A percentile compares a stretch with the other conserved stretches of the same genome.
These are phyloP conservation scores for Sechiopsis laciniata DNA, from an alignment of 306 rosid genomes.

Conservation along the genomic window DNA sequence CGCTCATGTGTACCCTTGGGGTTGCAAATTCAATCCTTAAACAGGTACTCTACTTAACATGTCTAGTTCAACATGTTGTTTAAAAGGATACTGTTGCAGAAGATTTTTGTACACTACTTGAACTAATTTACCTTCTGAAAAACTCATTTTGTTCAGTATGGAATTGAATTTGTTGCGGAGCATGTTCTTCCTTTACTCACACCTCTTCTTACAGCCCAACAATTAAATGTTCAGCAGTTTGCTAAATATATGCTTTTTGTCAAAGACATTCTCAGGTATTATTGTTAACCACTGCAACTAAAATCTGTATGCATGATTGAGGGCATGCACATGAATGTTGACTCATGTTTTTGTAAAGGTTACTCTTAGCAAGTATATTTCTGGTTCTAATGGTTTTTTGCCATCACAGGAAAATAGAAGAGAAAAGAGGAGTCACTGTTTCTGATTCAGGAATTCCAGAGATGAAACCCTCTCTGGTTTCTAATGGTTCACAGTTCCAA, in stretches of 20 bases:
- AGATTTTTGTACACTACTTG: slow-evolving; percentile 10
- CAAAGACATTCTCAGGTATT: slow-evolving; percentile 84
- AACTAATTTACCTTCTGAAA: slow-evolving; percentile 25
- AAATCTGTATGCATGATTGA: slow-evolving; percentile 8
- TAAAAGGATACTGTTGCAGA: background rate
- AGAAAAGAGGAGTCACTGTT: slow-evolving; percentile 84
- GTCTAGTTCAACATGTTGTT: slow-evolving; percentile 2
- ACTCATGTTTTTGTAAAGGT: background rate
- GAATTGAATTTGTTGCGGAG: slow-evolving; percentile 88
- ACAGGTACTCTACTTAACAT: slow-evolving; percentile 46
- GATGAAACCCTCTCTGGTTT: slow-evolving; percentile 38
- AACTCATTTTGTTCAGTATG: slow-evolving; percentile 56
- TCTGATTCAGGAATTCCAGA: slow-evolving; percentile 71
- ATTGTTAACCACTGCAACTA: slow-evolving; percentile 2
- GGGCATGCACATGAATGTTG: slow-evolving; percentile 12
- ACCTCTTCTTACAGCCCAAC: slow-evolving; percentile 87
- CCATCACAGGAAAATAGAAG: slow-evolving; percentile 76
- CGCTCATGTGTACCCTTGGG: slow-evolving; percentile 98
- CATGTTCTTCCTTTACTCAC: slow-evolving; percentile 82
- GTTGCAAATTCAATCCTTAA: slow-evolving; percentile 89
- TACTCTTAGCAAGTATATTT: background rate
- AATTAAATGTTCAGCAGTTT: slow-evolving; percentile 91
- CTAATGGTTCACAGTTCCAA: slow-evolving; percentile 54
- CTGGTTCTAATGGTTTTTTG: slow-evolving; percentile 1
- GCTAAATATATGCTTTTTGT: slow-evolving; percentile 98